A percentile compares a stretch with the other conserved stretches of the same genome.
These are phyloP conservation scores for Heritiera fomes DNA, from an alignment of 345 rosid genomes.

Conservation along the genomic window DNA sequence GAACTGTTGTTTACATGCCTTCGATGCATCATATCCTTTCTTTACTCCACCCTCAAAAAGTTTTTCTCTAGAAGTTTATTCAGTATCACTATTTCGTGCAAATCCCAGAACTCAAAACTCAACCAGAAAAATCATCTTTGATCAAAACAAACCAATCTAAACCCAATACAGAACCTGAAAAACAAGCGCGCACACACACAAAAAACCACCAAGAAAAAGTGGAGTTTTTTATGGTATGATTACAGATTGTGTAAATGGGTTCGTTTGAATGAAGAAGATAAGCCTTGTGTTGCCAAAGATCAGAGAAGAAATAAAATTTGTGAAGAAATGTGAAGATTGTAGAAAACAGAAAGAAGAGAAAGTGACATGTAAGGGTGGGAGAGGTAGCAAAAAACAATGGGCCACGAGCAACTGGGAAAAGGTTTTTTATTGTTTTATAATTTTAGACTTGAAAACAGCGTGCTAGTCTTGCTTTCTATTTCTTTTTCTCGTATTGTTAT, in stretches of 20 bases:
- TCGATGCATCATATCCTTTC: conserved; percentile 32
- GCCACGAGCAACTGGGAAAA: conserved; percentile 27
- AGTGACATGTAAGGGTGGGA: conserved; percentile 4
- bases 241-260: too few relatives aligned
- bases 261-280: conserved; percentile 6
- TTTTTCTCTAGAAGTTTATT: too few relatives aligned
- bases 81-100: neutral
- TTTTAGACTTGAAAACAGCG: too few relatives aligned
- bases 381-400: conserved; percentile 62
- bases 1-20: conserved; percentile 23
- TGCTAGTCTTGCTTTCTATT: too few relatives aligned
- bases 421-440: neutral
- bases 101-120: neutral
- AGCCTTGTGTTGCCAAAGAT: neutral
- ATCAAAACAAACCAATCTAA: neutral
- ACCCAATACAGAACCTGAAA: neutral
- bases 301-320: neutral
- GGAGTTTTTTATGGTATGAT: neutral
- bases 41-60: conserved; percentile 31
- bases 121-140: too few relatives aligned
- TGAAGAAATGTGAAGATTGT: neutral
- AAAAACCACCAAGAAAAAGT: neutral
- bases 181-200: neutral
- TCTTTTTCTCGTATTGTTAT: too few relatives aligned
- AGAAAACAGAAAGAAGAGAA: neutral